A percentile compares a stretch with the other conserved stretches of the same genome.
These are phyloP conservation scores for Quercus bicolor DNA, from an alignment of 306 rosid genomes.

Conservation along the genomic window DNA sequence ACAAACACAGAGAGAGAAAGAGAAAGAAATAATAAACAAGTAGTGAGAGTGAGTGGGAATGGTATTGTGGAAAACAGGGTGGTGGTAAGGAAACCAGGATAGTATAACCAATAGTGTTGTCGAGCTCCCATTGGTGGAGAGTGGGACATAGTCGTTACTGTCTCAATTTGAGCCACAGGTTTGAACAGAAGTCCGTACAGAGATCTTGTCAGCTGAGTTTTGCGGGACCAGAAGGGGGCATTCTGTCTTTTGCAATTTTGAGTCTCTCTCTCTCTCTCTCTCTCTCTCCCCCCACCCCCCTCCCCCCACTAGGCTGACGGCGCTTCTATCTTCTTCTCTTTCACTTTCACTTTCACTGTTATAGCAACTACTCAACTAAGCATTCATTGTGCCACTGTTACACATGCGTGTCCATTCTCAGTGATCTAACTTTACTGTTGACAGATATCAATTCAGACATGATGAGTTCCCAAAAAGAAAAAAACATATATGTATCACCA, in stretches of 20 bases:
- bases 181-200: conserved; percentile 30
- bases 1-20: background rate
- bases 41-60: background rate
- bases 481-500: no score
- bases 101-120: conserved; percentile 32
- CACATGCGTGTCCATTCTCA: background rate
- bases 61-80: background rate
- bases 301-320: no score
- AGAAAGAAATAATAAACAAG: no score
- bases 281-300: no score
- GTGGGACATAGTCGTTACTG: conserved; percentile 11
- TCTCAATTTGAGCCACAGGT: conserved; percentile 23
- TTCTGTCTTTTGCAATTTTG: background rate
- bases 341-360: background rate
- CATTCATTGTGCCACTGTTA: background rate
- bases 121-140: conserved; percentile 14
- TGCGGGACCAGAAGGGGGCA: conserved; percentile 4
- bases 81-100: background rate
- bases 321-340: no score
- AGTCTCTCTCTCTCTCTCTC: background rate
- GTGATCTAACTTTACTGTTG: no score
- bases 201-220: background rate
- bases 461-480: no score
- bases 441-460: no score
- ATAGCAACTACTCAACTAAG: background rate